phyloP scores from a whole-genome alignment of 441 rosid species.

The Pelargonium australe region DNA sequence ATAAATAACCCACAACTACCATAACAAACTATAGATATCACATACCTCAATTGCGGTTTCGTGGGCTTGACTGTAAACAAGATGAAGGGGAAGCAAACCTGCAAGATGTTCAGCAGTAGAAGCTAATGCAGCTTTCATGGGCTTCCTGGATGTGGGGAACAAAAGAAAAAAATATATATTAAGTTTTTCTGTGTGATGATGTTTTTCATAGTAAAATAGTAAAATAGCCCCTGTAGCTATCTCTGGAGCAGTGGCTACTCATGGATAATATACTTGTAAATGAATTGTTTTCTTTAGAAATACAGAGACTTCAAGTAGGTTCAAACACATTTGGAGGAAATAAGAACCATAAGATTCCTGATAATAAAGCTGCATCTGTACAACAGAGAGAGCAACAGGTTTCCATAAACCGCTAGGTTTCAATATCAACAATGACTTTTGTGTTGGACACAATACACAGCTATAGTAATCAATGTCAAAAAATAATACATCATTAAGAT shows the following conservation, averaged over 20 bases:
- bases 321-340: not conserved
- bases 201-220: not conserved
- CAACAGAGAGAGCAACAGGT: not conserved
- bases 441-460: not conserved
- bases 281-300: conserved; percentile 4
- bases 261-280: not conserved
- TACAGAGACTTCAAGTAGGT: not conserved
- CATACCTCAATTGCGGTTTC: conserved; percentile 93
- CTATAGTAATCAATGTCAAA: not conserved
- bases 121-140: conserved; percentile 85
- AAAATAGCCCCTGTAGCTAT: not conserved
- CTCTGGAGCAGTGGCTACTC: not conserved
- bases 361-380: not conserved
- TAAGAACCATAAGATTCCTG: not conserved
- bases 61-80: conserved; percentile 94
- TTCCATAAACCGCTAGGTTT: not conserved
- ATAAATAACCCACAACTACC: not conserved
- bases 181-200: not conserved
- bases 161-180: not conserved
- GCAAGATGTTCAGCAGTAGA: conserved; percentile 93
- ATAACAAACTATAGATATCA: conserved; percentile 9
- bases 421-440: not conserved
- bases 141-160: conserved; percentile 49
- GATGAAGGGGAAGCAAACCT: conserved; percentile 96
- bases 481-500: not conserved